Evolutionary conservation across 23 red algal species (phyloP).

Genomic region (Agarophyton chilense): DNA sequence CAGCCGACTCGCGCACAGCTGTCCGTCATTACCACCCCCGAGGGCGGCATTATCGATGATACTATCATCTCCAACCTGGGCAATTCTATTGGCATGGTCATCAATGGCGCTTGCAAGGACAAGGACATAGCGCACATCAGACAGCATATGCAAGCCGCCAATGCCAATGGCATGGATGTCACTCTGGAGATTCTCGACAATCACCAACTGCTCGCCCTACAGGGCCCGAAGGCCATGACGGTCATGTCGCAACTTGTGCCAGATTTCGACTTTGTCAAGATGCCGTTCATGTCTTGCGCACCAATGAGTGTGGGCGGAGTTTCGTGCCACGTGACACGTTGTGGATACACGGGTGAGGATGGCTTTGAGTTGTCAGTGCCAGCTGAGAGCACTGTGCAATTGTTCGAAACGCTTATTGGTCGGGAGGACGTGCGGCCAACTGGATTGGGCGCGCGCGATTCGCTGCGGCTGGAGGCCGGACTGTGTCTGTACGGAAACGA

Average conservation of each 20-base stretch:
- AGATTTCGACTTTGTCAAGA: slow-evolving; percentile 62
- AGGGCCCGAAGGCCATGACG: slow-evolving; percentile 91
- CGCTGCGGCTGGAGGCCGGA: slow-evolving; percentile 92
- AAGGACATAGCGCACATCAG: slow-evolving; percentile 94
- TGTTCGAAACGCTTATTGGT: slow-evolving; percentile 77
- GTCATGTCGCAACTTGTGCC: slow-evolving; percentile 56
- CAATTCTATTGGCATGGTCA: slow-evolving; percentile 80
- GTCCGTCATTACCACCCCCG: slow-evolving; percentile 87
- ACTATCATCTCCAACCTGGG: slow-evolving; percentile 97
- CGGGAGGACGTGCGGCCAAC: slow-evolving; percentile 71
- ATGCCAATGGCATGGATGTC: slow-evolving; percentile 79
- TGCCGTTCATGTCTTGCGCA: slow-evolving; percentile 90
- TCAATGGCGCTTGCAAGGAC: slow-evolving; percentile 95
- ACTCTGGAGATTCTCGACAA: slow-evolving; percentile 81
- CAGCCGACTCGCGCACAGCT: slow-evolving; percentile 49
- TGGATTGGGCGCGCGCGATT: slow-evolving; percentile 92
- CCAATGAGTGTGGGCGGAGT: slow-evolving; percentile 56
- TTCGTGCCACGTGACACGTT: slow-evolving; percentile 83
- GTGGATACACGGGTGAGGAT: slow-evolving; percentile 99
- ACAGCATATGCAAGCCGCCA: slow-evolving; percentile 57
- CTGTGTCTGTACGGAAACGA: slow-evolving; percentile 98
- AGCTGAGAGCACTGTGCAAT: slow-evolving; percentile 34
- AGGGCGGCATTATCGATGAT: slow-evolving; percentile 95
- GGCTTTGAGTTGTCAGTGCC: slow-evolving; percentile 96
- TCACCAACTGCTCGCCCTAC: slow-evolving; percentile 85